Conservation (phyloP, 441 rosid species). For the Melastoma candidum region DNA sequence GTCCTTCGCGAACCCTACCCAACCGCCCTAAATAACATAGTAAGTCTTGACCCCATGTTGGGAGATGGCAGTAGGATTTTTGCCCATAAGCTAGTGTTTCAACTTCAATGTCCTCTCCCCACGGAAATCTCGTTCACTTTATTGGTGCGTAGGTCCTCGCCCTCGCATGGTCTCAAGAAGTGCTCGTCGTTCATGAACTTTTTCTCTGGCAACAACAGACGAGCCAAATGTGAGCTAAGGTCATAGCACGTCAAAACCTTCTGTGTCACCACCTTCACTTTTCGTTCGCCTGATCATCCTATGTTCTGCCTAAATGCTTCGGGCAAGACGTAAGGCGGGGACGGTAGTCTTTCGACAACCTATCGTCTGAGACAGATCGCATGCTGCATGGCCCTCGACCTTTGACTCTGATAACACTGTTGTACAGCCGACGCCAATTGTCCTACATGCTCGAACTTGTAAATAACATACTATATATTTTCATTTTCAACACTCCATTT, state of each 20-base stretch:
- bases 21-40: not conserved
- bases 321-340: too few species aligned
- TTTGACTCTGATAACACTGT: too few species aligned
- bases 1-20: not conserved
- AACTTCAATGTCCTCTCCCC: constrained; percentile 1
- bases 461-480: too few species aligned
- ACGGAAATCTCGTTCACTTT: not conserved
- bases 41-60: not conserved
- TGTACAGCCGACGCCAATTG: too few species aligned
- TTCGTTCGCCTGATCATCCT: not conserved
- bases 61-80: not conserved
- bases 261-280: not conserved
- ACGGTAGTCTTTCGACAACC: too few species aligned
- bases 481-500: too few species aligned
- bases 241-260: not conserved
- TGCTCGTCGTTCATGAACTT: not conserved
- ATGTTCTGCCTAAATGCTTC: too few species aligned
- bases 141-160: not conserved
- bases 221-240: not conserved
- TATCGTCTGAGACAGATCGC: too few species aligned
- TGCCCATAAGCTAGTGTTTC: not conserved
- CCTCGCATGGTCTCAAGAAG: not conserved
- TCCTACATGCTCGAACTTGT: too few species aligned
- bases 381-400: too few species aligned
- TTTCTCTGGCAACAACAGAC: constrained; percentile 1